These are phyloP conservation scores for Rutstroemia sp. DNA, from an alignment of 2,329 filamentous ascomycete genomes.

Conservation along the genomic window DNA sequence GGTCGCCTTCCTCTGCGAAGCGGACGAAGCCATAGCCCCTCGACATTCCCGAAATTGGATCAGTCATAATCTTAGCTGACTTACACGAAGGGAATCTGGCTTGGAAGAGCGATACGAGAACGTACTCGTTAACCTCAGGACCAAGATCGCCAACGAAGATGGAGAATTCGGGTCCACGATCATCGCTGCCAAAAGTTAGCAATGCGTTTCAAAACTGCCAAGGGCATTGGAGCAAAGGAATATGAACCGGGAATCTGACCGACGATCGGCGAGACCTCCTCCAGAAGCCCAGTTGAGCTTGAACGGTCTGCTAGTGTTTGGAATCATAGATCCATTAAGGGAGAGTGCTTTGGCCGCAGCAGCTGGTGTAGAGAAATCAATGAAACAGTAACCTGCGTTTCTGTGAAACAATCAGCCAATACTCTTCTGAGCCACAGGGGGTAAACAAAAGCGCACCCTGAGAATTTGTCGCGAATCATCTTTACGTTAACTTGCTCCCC, in stretches of 20 bases:
- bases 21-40: slow-evolving; percentile 97
- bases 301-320: slow-evolving; percentile 90
- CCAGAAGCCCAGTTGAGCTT: slow-evolving; percentile 99
- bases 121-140: slow-evolving; percentile 97
- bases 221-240: slow-evolving; percentile 15
- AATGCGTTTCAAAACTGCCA: slow-evolving; percentile 2
- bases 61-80: slow-evolving; percentile 99
- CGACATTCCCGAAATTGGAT: slow-evolving; percentile 94
- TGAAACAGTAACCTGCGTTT: slow-evolving; percentile 98
- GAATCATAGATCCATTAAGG: slow-evolving; percentile 82
- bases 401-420: slow-evolving; percentile 36
- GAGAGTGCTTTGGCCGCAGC: slow-evolving; percentile 86
- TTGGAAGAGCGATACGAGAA: slow-evolving; percentile 94
- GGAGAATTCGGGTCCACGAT: slow-evolving; percentile 90
- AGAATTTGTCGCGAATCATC: slow-evolving; percentile 99
- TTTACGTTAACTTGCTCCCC: slow-evolving; percentile 96
- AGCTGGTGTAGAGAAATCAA: slow-evolving; percentile 78
- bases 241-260: slow-evolving; percentile 46
- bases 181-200: slow-evolving; percentile 56
- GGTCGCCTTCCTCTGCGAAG: slow-evolving; percentile 90
- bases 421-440: neutral
- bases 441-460: slow-evolving; percentile 58
- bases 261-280: slow-evolving; percentile 87
- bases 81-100: slow-evolving; percentile 95
- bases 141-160: slow-evolving; percentile 98